Base-by-base conservation (phyloP, 345 rosid genomes). In the Salix arbutifolia region DNA sequence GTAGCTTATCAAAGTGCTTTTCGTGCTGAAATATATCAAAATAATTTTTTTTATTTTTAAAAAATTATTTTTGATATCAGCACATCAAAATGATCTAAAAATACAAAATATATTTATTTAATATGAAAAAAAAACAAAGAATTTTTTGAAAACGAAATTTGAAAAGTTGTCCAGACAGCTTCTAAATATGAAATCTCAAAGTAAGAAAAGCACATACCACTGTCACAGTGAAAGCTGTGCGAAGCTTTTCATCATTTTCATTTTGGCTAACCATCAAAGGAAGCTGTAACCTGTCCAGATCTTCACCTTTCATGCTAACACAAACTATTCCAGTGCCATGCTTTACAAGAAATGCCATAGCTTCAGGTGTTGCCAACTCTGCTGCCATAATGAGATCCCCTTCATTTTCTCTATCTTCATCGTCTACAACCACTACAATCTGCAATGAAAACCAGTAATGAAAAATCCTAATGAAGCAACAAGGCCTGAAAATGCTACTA, bases 371-470 rank as follows among this genome's bases (percentile, higher is more conserved):
- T 21, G 87, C 97, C 77, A 89, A 79, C 48, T 90, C 79, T 60
- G 97, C 98, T 77, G 97, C 95, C 97, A 92, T 88, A 77, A 94
- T 86, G 65, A 94, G 89, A 84, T 92, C 96, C 48, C 97, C 98
- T 86, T 94, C 98, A 71, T 92, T 93, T 82, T 94, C 98, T 85
- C 97, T 81, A 74, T 94, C 97, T 82, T 94, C 98, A 65, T 94
- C 98, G 62, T 94, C 98, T 26, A 92, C 98, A 69, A 90, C 98
- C 61, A 92, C 80, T 70, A 94, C 98, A 79, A 92, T 81, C 98
- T 94, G 91, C 83, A 87, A 61, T 44, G 60, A 18, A 65, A 71
- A 44, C 81, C 64, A 82, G 72, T 18, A 69, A 56, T 65, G 30
- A 4, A 44, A 68, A 70, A 42, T 42, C 14, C 13, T 42, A 10